Percentiles rank a stretch among this genome's conserved stretches.
Evolutionary conservation across 2,329 filamentous ascomycete genomes (phyloP).

Genomic region (Fusarium pseudocircinatum): DNA sequence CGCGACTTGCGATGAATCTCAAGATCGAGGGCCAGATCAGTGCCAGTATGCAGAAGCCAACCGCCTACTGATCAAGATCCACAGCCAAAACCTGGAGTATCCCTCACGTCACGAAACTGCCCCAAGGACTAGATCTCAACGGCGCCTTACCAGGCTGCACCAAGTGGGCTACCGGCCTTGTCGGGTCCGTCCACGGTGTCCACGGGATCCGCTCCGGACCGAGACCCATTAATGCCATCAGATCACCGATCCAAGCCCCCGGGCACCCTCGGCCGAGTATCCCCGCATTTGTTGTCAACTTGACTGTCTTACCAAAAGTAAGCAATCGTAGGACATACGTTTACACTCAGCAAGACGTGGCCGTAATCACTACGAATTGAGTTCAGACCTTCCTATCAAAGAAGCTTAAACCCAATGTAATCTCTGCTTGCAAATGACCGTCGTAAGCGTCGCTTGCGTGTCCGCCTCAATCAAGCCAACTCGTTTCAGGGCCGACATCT

Average conservation of each 20-base stretch:
- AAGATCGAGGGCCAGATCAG: background rate
- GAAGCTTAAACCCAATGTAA: background rate
- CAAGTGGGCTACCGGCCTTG: background rate
- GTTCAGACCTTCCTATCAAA: background rate
- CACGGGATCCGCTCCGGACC: slow-evolving; percentile 5
- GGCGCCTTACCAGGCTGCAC: background rate
- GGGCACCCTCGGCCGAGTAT: background rate
- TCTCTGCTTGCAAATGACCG: background rate
- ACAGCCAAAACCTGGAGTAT: background rate
- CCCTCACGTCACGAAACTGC: no score
- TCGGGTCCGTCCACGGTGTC: background rate
- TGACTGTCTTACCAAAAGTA: background rate
- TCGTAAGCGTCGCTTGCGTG: slow-evolving; percentile 28
- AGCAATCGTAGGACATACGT: slow-evolving; percentile 2
- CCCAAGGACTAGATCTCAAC: background rate
- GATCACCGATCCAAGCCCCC: slow-evolving; percentile 9
- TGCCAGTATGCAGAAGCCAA: no score
- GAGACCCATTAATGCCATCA: background rate
- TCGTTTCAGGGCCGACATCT: background rate
- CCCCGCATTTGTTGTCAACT: background rate
- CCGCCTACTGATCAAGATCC: background rate
- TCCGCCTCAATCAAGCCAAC: slow-evolving; percentile 5
- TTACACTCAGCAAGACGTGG: background rate
- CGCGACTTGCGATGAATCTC: background rate
- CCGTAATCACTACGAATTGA: background rate